Base-by-base conservation (phyloP, 345 rosid species). In the Populus simonii region DNA sequence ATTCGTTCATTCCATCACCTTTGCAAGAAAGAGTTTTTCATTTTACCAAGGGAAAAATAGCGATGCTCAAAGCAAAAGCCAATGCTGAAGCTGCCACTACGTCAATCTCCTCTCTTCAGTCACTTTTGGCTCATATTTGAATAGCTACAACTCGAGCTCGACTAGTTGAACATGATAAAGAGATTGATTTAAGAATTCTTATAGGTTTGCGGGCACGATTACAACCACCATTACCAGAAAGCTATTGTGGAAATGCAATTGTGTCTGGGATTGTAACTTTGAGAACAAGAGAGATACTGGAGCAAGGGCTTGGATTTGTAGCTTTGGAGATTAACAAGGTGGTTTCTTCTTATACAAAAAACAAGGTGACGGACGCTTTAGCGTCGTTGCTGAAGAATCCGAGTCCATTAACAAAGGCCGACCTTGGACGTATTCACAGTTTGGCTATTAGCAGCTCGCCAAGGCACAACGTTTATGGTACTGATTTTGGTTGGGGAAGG, bases 401-500 rank as follows among this genome's bases (percentile, higher is more conserved):
- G 5, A 47, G 8, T 47, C 5, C 51, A 4, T 0, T 13, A 2
- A 53, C 59, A 35, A 16, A 41, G 39, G 59, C 22, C 0, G 5
- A 1, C 5, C 0, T 29, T 2, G 22, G 16, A 7, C 41, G 4
- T 0, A 62, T 1, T 39, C 8, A 74, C 29, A 45, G 22, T 22
- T 1, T 75, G 38, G 2, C 0, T 39, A n/a, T 51, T 0, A 71
- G 80, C 27, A 76, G 91, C 66, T 89, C 91, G 0, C 90, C 91
- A 0, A n/a, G 91, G 41, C 87, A 84, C 69, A 35, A 83, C 41
- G 81, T 85, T n/a, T 88, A 82, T 2, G 85, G 80, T 0, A 84
- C 74, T 13, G 84, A 85, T 35, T 84, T 89, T 10, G 92, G 92
- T 23, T 89, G 76, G 85, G 89, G 83, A 76, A 82, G 31, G 39